A percentile compares a stretch with the other conserved stretches of the same genome.
Evolutionary conservation across 768 basidiomycete species (phyloP).

Genomic region (Termitomyces sp.): DNA sequence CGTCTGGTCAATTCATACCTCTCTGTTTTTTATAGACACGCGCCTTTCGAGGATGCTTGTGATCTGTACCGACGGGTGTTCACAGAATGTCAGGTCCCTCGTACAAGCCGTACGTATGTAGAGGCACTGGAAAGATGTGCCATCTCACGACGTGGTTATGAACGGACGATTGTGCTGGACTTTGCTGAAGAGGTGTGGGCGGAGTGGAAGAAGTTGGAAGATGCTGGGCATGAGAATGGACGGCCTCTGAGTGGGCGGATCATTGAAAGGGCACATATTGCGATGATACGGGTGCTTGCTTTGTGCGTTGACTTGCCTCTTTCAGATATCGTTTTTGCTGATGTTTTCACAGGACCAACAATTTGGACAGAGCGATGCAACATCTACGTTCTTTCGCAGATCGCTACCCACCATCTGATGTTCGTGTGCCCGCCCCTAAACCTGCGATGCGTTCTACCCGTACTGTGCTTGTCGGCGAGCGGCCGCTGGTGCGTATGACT

Average conservation of each 20-base stretch:
- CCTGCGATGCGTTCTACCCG: slow-evolving; percentile 53
- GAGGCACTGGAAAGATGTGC: slow-evolving; percentile 68
- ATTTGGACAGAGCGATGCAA: slow-evolving; percentile 47
- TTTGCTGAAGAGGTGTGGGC: slow-evolving; percentile 65
- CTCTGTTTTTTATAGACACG: slow-evolving; percentile 62
- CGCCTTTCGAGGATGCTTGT: slow-evolving; percentile 40
- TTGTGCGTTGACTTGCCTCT: slow-evolving; percentile 40
- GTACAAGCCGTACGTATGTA: slow-evolving; percentile 53
- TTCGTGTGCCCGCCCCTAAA: slow-evolving; percentile 39
- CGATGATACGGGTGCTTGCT: slow-evolving; percentile 61
- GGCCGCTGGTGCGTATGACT: slow-evolving; percentile 71
- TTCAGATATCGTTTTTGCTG: neutral
- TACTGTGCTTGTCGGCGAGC: slow-evolving; percentile 44
- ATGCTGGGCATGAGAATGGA: slow-evolving; percentile 24
- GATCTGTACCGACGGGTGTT: slow-evolving; percentile 51
- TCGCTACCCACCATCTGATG: slow-evolving; percentile 55
- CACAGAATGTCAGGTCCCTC: slow-evolving; percentile 30
- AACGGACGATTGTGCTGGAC: slow-evolving; percentile 40
- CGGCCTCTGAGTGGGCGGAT: slow-evolving; percentile 34
- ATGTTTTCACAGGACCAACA: slow-evolving; percentile 33
- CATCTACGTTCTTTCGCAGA: slow-evolving; percentile 57
- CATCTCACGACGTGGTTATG: slow-evolving; percentile 31
- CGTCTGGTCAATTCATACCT: slow-evolving; percentile 78
- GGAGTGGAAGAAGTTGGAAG: slow-evolving; percentile 53
- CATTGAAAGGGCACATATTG: slow-evolving; percentile 65